Percentiles rank a stretch among this genome's conserved stretches.
These are phyloP conservation scores for Panicum hallii DNA, from an alignment of 202 grass and related monocot genomes.

Conservation along the genomic window DNA sequence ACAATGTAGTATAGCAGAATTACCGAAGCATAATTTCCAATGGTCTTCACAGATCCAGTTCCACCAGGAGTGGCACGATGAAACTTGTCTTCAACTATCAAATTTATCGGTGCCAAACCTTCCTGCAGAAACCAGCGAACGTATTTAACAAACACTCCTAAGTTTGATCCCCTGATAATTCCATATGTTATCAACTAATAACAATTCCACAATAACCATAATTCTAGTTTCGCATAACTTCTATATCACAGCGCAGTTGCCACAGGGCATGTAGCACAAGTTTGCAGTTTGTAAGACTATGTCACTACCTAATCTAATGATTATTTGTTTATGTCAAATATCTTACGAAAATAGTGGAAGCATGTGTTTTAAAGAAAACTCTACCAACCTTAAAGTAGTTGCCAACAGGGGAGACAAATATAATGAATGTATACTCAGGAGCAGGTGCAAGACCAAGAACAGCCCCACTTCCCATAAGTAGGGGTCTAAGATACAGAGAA, in stretches of 20 bases:
- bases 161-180: background rate
- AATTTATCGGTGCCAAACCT: constrained; percentile 94
- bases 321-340: constrained; percentile 23
- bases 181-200: constrained; percentile 6
- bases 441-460: constrained; percentile 94
- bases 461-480: constrained; percentile 88
- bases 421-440: constrained; percentile 94
- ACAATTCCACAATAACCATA: constrained; percentile 11
- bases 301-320: constrained; percentile 3
- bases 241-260: constrained; percentile 1
- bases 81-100: constrained; percentile 91
- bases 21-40: constrained; percentile 98
- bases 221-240: constrained; percentile 30
- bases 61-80: constrained; percentile 90
- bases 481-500: constrained; percentile 89
- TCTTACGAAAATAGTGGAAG: background rate
- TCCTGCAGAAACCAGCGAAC: constrained; percentile 60
- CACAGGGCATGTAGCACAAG: background rate
- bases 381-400: constrained; percentile 95
- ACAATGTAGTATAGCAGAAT: constrained; percentile 30
- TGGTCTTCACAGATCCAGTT: constrained; percentile 91
- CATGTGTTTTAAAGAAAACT: background rate
- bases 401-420: constrained; percentile 96
- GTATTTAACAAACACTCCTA: constrained; percentile 19
- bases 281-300: background rate